A percentile compares a stretch with the other conserved stretches of the same genome.
Conservation (phyloP, 768 basidiomycete genomes). For the Boletus edulis region DNA sequence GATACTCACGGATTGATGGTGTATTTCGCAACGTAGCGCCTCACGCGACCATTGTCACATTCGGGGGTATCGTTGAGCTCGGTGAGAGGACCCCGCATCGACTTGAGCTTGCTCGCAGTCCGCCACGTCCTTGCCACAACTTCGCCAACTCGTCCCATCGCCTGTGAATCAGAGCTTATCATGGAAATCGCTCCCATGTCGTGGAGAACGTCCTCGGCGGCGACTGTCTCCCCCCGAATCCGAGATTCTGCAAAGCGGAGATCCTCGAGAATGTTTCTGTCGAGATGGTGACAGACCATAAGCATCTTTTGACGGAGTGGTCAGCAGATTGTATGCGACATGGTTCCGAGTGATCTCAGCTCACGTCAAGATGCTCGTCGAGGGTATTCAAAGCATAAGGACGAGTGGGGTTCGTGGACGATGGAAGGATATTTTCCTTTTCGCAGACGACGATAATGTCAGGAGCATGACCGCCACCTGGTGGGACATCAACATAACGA, state of each 20-base stretch:
- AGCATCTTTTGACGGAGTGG: conserved; percentile 67
- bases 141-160: conserved; percentile 98
- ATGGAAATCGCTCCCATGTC: conserved; percentile 94
- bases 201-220: conserved; percentile 94
- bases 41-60: conserved; percentile 84
- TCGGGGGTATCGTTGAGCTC: conserved; percentile 46
- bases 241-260: conserved; percentile 95
- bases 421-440: conserved; percentile 84
- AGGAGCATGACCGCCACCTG: conserved; percentile 93
- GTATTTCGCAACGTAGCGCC: conserved; percentile 93
- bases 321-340: not conserved
- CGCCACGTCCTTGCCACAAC: conserved; percentile 93
- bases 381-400: conserved; percentile 90
- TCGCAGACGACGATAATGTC: conserved; percentile 98
- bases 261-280: conserved; percentile 89
- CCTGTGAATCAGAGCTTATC: conserved; percentile 95
- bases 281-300: conserved; percentile 99
- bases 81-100: conserved; percentile 68
- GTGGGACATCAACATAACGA: not conserved
- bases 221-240: conserved; percentile 94
- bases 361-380: conserved; percentile 94
- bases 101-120: conserved; percentile 93
- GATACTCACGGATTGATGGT: conserved; percentile 89
- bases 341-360: conserved; percentile 23
- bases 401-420: conserved; percentile 95